Conservation (phyloP, 2,329 filamentous ascomycete species). For the Talaromyces sp. region DNA sequence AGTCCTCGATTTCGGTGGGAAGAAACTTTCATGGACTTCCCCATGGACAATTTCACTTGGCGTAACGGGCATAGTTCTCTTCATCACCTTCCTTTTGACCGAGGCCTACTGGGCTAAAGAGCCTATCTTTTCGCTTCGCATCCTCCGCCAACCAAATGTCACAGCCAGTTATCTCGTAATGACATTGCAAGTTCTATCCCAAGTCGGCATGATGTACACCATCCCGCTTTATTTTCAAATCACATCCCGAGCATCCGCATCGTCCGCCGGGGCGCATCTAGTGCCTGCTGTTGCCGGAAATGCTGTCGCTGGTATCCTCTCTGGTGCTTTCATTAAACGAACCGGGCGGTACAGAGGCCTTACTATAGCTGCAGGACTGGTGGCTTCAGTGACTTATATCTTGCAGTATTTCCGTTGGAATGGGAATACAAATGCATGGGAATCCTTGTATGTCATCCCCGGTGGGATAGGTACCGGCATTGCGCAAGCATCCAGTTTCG, state of each 20-base stretch:
- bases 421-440: conserved; percentile 50
- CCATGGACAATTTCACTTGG: conserved; percentile 15
- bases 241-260: conserved; percentile 52
- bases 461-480: conserved; percentile 50
- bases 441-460: conserved; percentile 57
- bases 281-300: conserved; percentile 65
- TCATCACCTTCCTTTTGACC: conserved; percentile 22
- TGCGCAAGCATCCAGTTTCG: conserved; percentile 42
- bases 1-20: conserved; percentile 46
- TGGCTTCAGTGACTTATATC: conserved; percentile 47
- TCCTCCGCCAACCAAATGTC: conserved; percentile 27
- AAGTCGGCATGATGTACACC: conserved; percentile 59
- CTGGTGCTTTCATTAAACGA: conserved; percentile 52
- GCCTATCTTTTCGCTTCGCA: conserved; percentile 31
- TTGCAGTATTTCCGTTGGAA: conserved; percentile 55
- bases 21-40: conserved; percentile 31
- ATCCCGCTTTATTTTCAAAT: conserved; percentile 67
- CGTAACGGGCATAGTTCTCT: conserved; percentile 8
- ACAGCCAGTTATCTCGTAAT: conserved; percentile 36
- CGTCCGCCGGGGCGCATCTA: conserved; percentile 55
- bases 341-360: conserved; percentile 58
- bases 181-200: conserved; percentile 51
- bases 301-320: conserved; percentile 55
- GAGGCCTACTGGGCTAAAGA: conserved; percentile 27
- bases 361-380: conserved; percentile 46